Base-by-base conservation (phyloP, 2,329 filamentous ascomycete genomes). In the Parastagonospora avenae region DNA sequence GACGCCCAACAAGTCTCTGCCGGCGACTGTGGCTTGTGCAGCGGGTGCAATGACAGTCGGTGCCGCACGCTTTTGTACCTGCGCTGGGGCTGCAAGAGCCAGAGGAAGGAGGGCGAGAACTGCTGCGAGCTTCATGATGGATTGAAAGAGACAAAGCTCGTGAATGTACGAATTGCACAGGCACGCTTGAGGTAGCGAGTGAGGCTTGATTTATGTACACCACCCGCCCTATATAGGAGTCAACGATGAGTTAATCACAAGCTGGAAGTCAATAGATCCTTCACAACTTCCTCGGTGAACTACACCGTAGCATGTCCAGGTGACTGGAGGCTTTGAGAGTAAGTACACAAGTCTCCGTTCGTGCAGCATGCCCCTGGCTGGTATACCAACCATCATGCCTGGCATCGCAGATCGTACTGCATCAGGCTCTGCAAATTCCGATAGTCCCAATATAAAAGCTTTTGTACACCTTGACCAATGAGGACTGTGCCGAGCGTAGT, bases 1-100 rank as follows among this genome's bases (percentile, higher is more conserved):
- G 15, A 91, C 79, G 24, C 74, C 72, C 2, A 68, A 62, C 2
- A 71, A 66, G 52, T 59, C 73, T 48, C 67, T 70, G 32, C 85
- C 85, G 36, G 81, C 68, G 30, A 89, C 74, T 4, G 81, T 87
- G 32, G 83, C 85, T 54, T 58, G 61, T 19, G 71, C 64, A 37
- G 81, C 78, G 1, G 80, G 72, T 31, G 85, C 80, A 12, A 78
- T 73, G 42, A 87, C 84, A 2, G 79, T 80, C 3, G 83, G 82
- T 30, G 64, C 72, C 35, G 76, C 78, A 38, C 79, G 73, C 56
- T 77, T 78, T 49, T 79, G 75, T 8, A 81, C 46, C 4, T 69
- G 68, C 31, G 62, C 67, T 59, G 64, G 74, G 51, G 67, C 64
- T 28, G 68, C 69, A 14, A 68, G 46, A 46, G 51, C 62, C n/a